These are phyloP conservation scores for Pholiota conissans DNA, from an alignment of 768 basidiomycete genomes.

Conservation along the genomic window DNA sequence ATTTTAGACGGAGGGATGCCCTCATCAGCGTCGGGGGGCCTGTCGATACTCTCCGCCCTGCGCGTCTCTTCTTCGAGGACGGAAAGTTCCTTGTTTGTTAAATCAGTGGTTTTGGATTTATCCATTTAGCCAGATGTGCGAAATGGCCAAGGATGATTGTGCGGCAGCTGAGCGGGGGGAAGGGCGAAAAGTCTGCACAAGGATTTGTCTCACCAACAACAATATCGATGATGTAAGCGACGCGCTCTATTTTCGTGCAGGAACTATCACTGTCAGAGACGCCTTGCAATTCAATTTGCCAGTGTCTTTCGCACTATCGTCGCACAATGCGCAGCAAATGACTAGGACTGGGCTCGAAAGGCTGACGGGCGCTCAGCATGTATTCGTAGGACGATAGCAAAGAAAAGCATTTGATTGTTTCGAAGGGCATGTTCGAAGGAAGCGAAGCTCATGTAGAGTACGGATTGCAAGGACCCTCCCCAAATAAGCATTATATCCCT, in stretches of 20 bases:
- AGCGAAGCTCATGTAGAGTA: conserved; percentile 49
- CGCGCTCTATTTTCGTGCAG: not conserved
- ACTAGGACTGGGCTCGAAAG: not conserved
- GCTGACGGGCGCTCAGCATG: not conserved
- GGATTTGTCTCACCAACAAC: not conserved
- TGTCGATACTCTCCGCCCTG: conserved; percentile 34
- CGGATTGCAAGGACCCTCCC: conserved; percentile 19
- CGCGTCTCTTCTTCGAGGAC: conserved; percentile 16
- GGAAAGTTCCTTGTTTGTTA: not conserved
- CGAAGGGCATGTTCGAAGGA: conserved; percentile 47
- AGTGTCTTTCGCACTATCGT: not conserved
- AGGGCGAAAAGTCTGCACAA: too few relatives aligned
- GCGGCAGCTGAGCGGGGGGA: too few relatives aligned
- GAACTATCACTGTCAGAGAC: too few relatives aligned
- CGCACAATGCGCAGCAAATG: conserved; percentile 15
- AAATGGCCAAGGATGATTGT: too few relatives aligned
- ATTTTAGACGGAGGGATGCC: conserved; percentile 30
- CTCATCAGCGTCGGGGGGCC: conserved; percentile 30
- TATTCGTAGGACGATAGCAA: not conserved
- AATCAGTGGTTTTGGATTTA: not conserved
- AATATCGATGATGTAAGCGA: not conserved
- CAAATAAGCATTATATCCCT: conserved; percentile 54
- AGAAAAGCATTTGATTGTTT: conserved; percentile 1
- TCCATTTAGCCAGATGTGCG: not conserved
- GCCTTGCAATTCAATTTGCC: not conserved